Base-by-base conservation (phyloP, 176 grass and related monocot species). In the Triticum timopheevii region DNA sequence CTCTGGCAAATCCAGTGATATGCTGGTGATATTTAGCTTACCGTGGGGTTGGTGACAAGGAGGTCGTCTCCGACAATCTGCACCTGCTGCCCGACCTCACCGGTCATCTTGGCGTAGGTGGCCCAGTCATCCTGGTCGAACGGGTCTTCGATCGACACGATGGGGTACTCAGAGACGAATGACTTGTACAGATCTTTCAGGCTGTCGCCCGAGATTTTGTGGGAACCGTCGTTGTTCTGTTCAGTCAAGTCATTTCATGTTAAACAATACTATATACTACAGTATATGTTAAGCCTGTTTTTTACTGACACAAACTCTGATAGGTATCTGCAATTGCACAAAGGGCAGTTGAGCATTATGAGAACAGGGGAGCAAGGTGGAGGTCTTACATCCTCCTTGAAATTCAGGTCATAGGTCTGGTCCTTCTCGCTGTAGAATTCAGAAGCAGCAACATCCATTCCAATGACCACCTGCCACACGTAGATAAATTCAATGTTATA, bases 51-150 rank as follows among this genome's bases (percentile, higher is more conserved):
- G 13, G 96, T 98, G 64, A 98, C 96, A 63, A 98, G 96, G 61
- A 98, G 96, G 70, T 98, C 93, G 84, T 98, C 96, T 20, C 93
- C 96, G 13, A 98, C 96, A 82, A 98, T 96, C 90, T 98, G 96
- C 66, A 98, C 93, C 47, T 91, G 17, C 80, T 93, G 58, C 30
- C 96, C 96, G 88, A 98, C 82, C 84, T 98, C 93, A 19, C 90
- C 86, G 39, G 96, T 98, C 84, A 98, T 58, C 82, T 95, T 98
- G 40, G 91, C 93, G 75, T 98, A 95, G 72, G 93, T 89, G 58
- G 64, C 66, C 96, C 96, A 98, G 84, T 98, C 96, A 87, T 98
- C 96, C 74, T 98, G 96, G 68, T 98, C 96, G 45, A 95, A 98
- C 22, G 96, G 93, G 78, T 98, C 96, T 85, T 98, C 93, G 5